Conservation (phyloP, 805 yeast species). For the Tetrapisispora iriomotensis region DNA sequence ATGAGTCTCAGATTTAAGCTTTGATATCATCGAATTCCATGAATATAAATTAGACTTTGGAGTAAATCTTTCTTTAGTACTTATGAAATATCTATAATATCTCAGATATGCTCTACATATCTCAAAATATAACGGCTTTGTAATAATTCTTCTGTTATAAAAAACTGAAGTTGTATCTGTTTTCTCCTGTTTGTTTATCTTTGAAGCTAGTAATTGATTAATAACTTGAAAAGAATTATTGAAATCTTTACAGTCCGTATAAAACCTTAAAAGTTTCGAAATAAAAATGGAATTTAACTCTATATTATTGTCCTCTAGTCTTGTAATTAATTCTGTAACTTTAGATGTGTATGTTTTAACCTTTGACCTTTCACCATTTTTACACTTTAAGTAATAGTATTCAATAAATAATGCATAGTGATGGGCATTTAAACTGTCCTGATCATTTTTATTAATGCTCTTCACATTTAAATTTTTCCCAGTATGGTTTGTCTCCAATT, state of each 20-base stretch:
- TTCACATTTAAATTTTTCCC: not conserved
- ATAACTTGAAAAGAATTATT: slow-evolving; percentile 28
- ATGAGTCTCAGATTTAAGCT: not conserved
- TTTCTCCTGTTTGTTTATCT: slow-evolving; percentile 11
- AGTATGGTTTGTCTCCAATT: not conserved
- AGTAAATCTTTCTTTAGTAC: not conserved
- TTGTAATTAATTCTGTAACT: slow-evolving; percentile 24
- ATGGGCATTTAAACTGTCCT: slow-evolving; percentile 19
- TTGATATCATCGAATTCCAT: not conserved
- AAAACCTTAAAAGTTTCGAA: slow-evolving; percentile 31
- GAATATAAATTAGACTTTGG: slow-evolving; percentile 1
- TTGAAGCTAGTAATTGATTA: slow-evolving; percentile 19
- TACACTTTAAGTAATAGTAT: not conserved
- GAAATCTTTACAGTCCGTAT: slow-evolving; percentile 22
- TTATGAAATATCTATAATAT: slow-evolving; percentile 7
- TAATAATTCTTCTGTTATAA: slow-evolving; percentile 9
- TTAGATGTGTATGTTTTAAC: slow-evolving; percentile 9
- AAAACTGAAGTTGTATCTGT: slow-evolving; percentile 6
- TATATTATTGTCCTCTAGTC: slow-evolving; percentile 27
- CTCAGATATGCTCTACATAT: slow-evolving; percentile 26
- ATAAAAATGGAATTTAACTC: slow-evolving; percentile 31
- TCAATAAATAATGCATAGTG: slow-evolving; percentile 34
- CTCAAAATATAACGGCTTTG: slow-evolving; percentile 22
- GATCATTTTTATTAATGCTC: not conserved
- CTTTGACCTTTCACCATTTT: not conserved